These are phyloP conservation scores for Aurantiochytrium sp. DNA, from an alignment of 108 stramenopile species.

Conservation along the genomic window DNA sequence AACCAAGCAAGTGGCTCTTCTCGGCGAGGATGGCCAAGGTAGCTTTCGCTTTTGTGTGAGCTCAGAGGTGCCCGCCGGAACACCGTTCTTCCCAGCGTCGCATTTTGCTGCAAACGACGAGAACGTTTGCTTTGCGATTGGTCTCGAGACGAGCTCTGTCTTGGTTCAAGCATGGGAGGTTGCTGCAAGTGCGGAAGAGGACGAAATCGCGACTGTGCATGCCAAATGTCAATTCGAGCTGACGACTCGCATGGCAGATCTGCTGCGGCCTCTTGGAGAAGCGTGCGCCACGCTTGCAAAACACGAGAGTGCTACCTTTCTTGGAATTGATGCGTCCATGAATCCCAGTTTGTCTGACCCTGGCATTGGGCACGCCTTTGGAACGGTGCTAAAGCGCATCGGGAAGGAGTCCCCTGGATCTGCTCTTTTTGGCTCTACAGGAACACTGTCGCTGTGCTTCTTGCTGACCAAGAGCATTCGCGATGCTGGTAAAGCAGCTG, in stretches of 20 bases:
- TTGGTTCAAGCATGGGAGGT: neutral
- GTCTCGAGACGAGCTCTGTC: slow-evolving; percentile 1
- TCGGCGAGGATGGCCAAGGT: neutral
- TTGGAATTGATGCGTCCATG: slow-evolving; percentile 19
- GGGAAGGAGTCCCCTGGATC: neutral
- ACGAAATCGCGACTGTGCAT: neutral
- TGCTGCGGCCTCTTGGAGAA: neutral
- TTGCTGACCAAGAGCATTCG: neutral
- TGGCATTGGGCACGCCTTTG: neutral
- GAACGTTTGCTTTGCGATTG: neutral
- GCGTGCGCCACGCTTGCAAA: neutral
- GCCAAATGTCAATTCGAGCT: neutral
- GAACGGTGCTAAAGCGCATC: neutral
- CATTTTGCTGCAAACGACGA: neutral
- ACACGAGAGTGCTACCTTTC: neutral
- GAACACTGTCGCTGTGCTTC: neutral
- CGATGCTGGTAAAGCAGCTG: neutral
- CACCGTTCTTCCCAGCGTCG: slow-evolving; percentile 31
- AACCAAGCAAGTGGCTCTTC: neutral
- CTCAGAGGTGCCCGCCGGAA: neutral
- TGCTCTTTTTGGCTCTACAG: neutral
- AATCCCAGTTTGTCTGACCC: slow-evolving; percentile 14
- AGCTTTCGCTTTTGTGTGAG: slow-evolving; percentile 23
- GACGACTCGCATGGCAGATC: neutral
- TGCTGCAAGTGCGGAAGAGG: neutral